Percentiles rank a stretch among this genome's conserved stretches.
phyloP scores from a whole-genome alignment of 179 eudicot genomes.

The Heliamphora pulchella region DNA sequence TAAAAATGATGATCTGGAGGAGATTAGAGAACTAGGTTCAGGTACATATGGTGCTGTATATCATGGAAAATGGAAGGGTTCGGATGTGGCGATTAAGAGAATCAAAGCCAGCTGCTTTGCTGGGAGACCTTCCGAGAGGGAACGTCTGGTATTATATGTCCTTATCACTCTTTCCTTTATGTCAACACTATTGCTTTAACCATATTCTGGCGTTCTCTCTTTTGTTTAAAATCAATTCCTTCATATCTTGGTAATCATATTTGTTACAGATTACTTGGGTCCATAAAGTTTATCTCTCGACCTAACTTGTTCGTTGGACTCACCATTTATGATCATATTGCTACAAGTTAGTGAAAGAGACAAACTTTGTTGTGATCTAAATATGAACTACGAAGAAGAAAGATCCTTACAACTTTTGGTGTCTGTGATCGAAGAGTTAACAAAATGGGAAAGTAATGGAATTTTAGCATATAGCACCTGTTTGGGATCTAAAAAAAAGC shows the following conservation, averaged over 20 bases:
- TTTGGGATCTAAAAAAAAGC: too few species aligned
- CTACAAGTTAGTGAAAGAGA: neutral
- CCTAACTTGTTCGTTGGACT: neutral
- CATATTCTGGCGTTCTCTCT: neutral
- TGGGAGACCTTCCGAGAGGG: conserved; percentile 91
- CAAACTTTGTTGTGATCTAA: neutral
- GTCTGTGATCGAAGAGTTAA: neutral
- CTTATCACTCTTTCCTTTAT: neutral
- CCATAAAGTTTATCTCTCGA: neutral
- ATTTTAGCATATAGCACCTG: neutral
- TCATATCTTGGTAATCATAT: neutral
- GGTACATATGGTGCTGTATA: conserved; percentile 95
- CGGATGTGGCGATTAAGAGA: conserved; percentile 97
- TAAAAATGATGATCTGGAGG: conserved; percentile 83
- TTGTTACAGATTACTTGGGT: too few species aligned
- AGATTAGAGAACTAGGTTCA: conserved; percentile 81
- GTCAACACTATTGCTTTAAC: neutral
- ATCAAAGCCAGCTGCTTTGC: conserved; percentile 98
- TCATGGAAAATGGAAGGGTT: conserved; percentile 98
- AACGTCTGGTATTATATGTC: conserved; percentile 60
- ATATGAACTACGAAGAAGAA: neutral
- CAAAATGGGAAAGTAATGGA: neutral
- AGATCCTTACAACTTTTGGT: neutral
- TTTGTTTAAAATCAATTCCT: neutral
- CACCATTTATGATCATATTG: neutral